phyloP scores from a whole-genome alignment of 2,329 filamentous ascomycete genomes.

The Fusarium robinianum region DNA sequence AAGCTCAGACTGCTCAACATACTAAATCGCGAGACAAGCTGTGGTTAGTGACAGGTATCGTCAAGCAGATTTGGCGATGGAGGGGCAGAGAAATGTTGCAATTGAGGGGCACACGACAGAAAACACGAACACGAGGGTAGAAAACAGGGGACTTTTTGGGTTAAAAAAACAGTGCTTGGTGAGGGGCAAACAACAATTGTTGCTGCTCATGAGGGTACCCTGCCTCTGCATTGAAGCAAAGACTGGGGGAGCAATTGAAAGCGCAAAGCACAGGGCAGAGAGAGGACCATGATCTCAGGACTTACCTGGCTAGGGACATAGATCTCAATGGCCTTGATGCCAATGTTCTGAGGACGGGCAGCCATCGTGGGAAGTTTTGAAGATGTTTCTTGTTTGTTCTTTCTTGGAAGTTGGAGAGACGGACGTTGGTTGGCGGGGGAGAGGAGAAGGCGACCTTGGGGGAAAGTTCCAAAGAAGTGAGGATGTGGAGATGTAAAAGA shows the following conservation, averaged over 20 bases:
- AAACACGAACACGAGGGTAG: constrained; percentile 20
- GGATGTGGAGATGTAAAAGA: constrained; percentile 25
- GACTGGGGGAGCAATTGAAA: constrained; percentile 12
- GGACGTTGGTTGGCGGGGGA: constrained; percentile 14
- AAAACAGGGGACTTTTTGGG: constrained; percentile 30
- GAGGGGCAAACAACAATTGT: constrained; percentile 28
- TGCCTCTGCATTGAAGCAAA: constrained; percentile 1
- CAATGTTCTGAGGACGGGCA: constrained; percentile 80
- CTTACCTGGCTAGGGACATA: constrained; percentile 85
- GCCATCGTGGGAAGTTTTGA: constrained; percentile 59
- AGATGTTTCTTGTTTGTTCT: constrained; percentile 7
- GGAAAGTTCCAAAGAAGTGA: constrained; percentile 21
- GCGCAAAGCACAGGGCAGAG: constrained; percentile 12
- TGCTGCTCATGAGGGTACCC: no score
- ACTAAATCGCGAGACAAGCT: constrained; percentile 54
- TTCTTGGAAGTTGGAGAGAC: constrained; percentile 12
- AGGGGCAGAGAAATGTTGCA: constrained; percentile 30
- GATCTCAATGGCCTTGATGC: constrained; percentile 91
- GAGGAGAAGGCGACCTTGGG: constrained; percentile 16
- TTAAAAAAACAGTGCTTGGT: constrained; percentile 24
- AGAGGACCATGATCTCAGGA: constrained; percentile 22
- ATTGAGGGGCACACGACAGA: constrained; percentile 37
- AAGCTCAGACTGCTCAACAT: constrained; percentile 80
- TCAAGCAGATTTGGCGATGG: constrained; percentile 19
- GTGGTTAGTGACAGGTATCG: constrained; percentile 37